phyloP scores from a whole-genome alignment of 495 filamentous ascomycete genomes.

The Arthonia radiata region DNA sequence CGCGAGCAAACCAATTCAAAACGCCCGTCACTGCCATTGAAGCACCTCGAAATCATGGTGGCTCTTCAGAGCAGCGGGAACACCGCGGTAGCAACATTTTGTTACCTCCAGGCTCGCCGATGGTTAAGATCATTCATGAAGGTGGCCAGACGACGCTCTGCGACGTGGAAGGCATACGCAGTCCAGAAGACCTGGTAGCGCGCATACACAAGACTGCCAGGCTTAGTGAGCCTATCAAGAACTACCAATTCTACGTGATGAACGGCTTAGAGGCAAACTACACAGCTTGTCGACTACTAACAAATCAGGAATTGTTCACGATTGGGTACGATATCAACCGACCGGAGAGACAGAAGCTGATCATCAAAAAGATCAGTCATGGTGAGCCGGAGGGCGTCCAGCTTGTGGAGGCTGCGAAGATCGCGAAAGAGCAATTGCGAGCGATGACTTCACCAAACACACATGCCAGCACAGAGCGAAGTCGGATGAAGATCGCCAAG shows the following conservation, averaged over 20 bases:
- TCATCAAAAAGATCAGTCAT: constrained; percentile 66
- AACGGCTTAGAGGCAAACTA: constrained; percentile 64
- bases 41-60: constrained; percentile 38
- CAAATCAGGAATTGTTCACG: constrained; percentile 64
- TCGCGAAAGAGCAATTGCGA: constrained; percentile 51
- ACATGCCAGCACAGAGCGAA: constrained; percentile 27
- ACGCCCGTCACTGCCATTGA: no score
- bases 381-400: constrained; percentile 67
- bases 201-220: constrained; percentile 63
- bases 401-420: constrained; percentile 53
- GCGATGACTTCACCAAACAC: constrained; percentile 37
- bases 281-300: constrained; percentile 47
- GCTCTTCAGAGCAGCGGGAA: constrained; percentile 41
- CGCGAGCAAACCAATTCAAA: no score
- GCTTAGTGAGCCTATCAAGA: constrained; percentile 34
- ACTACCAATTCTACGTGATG: constrained; percentile 64
- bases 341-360: constrained; percentile 68
- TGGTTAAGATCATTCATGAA: constrained; percentile 70
- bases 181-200: constrained; percentile 69
- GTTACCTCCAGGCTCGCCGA: constrained; percentile 54
- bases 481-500: constrained; percentile 54
- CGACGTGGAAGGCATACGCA: constrained; percentile 69
- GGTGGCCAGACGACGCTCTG: constrained; percentile 74
- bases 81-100: no score
- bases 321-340: constrained; percentile 50